Evolutionary conservation across 768 basidiomycete species (phyloP).

Genomic region (Tephrocybe sp.): DNA sequence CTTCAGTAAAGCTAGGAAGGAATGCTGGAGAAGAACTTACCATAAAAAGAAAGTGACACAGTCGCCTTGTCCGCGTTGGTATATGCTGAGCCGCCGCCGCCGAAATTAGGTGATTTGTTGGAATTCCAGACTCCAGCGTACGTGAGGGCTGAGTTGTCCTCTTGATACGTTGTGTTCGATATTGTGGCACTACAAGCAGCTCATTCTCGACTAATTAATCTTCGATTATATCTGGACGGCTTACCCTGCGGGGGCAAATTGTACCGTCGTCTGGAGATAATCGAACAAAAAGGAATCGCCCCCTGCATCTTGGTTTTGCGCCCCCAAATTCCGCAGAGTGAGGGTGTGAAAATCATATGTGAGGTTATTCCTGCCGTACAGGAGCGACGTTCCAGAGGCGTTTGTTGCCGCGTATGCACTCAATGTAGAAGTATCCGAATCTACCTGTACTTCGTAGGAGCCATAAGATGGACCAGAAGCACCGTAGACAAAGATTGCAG

Average conservation of each 20-base stretch:
- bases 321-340: conserved; percentile 39
- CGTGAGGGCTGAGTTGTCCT: conserved; percentile 33
- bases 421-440: conserved; percentile 22
- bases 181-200: conserved; percentile 32
- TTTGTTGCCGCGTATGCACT: conserved; percentile 33
- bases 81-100: conserved; percentile 41
- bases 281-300: conserved; percentile 40
- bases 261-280: conserved; percentile 37
- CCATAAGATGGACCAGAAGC: conserved; percentile 39
- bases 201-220: neutral
- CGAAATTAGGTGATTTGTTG: conserved; percentile 41
- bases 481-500: conserved; percentile 42
- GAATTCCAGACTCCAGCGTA: conserved; percentile 40
- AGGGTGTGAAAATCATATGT: conserved; percentile 37
- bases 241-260: conserved; percentile 42
- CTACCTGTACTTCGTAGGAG: conserved; percentile 38
- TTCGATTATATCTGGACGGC: conserved; percentile 6
- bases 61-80: conserved; percentile 39
- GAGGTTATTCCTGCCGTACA: conserved; percentile 32
- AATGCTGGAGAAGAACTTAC: conserved; percentile 15
- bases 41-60: conserved; percentile 38
- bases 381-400: conserved; percentile 27
- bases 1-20: neutral
- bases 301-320: conserved; percentile 29
- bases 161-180: conserved; percentile 38